phyloP scores from a whole-genome alignment of 2,329 filamentous ascomycete species.

The Parasarocladium wereldwijsianum region DNA sequence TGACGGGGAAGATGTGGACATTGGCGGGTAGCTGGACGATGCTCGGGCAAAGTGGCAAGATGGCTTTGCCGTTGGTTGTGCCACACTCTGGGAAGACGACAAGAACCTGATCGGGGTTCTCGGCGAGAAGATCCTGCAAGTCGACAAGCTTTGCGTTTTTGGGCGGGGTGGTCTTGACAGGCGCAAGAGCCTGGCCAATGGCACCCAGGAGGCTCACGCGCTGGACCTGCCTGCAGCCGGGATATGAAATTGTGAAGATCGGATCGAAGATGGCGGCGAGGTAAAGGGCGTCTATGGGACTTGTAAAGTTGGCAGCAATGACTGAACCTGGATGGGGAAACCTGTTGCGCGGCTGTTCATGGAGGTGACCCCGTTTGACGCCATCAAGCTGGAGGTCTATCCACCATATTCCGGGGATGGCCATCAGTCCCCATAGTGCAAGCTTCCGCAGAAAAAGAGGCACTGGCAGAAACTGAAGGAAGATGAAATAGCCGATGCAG shows the following conservation, averaged over 20 bases:
- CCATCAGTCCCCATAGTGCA: constrained; percentile 74
- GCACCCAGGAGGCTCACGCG: constrained; percentile 65
- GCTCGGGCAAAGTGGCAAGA: constrained; percentile 68
- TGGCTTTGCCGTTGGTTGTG: constrained; percentile 84
- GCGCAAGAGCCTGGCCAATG: constrained; percentile 55
- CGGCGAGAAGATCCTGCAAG: constrained; percentile 45
- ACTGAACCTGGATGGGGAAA: constrained; percentile 68
- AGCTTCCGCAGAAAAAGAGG: constrained; percentile 57
- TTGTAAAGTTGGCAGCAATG: constrained; percentile 84
- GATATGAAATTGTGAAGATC: constrained; percentile 79
- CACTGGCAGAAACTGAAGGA: constrained; percentile 69
- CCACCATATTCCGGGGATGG: constrained; percentile 92
- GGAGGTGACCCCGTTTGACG: constrained; percentile 78
- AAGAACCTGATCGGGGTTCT: constrained; percentile 61
- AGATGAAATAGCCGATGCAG: constrained; percentile 55
- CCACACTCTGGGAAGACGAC: constrained; percentile 89
- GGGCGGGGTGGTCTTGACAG: constrained; percentile 33
- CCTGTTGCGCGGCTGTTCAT: constrained; percentile 55
- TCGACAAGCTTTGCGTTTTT: constrained; percentile 38
- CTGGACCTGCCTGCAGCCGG: constrained; percentile 56
- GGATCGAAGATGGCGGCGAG: constrained; percentile 93
- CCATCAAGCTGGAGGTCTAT: constrained; percentile 96
- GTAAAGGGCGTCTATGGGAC: constrained; percentile 84
- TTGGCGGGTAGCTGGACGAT: constrained; percentile 52
- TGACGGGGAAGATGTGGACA: constrained; percentile 78